These are phyloP conservation scores for Tolypocladium nubicola DNA, from an alignment of 2,329 filamentous ascomycete genomes.

Conservation along the genomic window DNA sequence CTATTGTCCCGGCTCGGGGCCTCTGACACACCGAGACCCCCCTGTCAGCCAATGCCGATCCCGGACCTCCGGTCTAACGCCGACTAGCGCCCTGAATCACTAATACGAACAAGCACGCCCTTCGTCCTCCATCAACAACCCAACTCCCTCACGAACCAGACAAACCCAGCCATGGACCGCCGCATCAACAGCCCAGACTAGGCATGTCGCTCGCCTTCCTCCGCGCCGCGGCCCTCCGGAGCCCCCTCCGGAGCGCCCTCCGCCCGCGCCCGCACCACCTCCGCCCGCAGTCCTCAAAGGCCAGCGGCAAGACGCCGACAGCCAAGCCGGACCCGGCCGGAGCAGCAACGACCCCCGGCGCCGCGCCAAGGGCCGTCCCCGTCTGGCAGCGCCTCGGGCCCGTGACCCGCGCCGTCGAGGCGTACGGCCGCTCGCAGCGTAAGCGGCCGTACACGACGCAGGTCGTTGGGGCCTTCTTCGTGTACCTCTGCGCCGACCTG, in stretches of 20 bases:
- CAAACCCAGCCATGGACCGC: neutral
- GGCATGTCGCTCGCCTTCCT: neutral
- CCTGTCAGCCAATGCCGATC: neutral
- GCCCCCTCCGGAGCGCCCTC: neutral
- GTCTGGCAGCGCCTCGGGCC: slow-evolving; percentile 50
- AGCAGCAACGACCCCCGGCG: neutral
- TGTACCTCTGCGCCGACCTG: slow-evolving; percentile 70
- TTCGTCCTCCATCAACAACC: neutral
- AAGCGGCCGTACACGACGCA: slow-evolving; percentile 71
- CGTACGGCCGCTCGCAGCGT: slow-evolving; percentile 62
- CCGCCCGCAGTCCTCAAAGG: neutral
- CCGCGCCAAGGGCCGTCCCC: slow-evolving; percentile 14
- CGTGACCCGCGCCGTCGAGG: slow-evolving; percentile 38
- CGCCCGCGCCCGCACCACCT: neutral
- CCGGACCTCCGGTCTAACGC: slow-evolving; percentile 1
- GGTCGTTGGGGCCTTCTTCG: slow-evolving; percentile 61
- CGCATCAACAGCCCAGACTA: neutral
- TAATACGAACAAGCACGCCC: neutral
- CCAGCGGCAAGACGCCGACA: neutral
- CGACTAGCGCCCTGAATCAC: neutral
- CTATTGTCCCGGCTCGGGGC: neutral
- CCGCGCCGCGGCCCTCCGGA: neutral
- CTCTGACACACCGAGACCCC: neutral
- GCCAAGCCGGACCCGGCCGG: neutral
- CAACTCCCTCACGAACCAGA: neutral